Base-by-base conservation (phyloP, 2,329 filamentous ascomycete genomes). In the Dendryphion nanum region DNA sequence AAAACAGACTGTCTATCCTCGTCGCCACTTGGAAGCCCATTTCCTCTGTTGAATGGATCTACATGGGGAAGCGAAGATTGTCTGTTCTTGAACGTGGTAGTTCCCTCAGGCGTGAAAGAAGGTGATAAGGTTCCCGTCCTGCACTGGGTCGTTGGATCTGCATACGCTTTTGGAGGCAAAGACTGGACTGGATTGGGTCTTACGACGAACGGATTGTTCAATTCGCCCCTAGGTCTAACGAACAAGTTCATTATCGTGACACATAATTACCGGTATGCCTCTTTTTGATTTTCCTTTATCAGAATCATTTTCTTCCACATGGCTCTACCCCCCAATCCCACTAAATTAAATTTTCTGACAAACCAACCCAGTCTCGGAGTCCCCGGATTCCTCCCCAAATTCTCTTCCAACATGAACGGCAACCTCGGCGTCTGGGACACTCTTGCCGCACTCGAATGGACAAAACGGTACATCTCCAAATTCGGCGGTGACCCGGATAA, bases 371-470 rank as follows among this genome's bases (percentile, higher is more conserved):
- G 23, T 8, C 23, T 26, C 23, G 23, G 23, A 8, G 8, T 26
- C 8, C 19, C 33, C 8, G 41, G 41, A 5, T 40, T 32, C 26
- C 38, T 36, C 6, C 28, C 26, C 6, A 34, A 33, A 13, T 24
- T 40, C 10, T 35, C 35, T 17, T 35, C 33, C 13, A 29, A 42
- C 30, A 40, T 37, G 41, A 38, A 40, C 16, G 72, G 71, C 17
- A 75, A 76, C 40, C 70, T 65, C 34, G 72, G 71, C 6, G 55
- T 76, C 3, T 64, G 63, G 5, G 73, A 76, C 46, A 68, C 73
- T 47, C 67, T 75, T 33, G 65, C 67, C 18, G 73, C 71, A 0
- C 55, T 74, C 5, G 64, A 73, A 34, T 75, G 72, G 72, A 64
- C 74, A 1, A 59, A 56, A 7, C 49, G 57, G 37, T 55, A 68